A percentile compares a stretch with the other conserved stretches of the same genome.
phyloP scores from a whole-genome alignment of 441 rosid species.

The Erodium trifolium region DNA sequence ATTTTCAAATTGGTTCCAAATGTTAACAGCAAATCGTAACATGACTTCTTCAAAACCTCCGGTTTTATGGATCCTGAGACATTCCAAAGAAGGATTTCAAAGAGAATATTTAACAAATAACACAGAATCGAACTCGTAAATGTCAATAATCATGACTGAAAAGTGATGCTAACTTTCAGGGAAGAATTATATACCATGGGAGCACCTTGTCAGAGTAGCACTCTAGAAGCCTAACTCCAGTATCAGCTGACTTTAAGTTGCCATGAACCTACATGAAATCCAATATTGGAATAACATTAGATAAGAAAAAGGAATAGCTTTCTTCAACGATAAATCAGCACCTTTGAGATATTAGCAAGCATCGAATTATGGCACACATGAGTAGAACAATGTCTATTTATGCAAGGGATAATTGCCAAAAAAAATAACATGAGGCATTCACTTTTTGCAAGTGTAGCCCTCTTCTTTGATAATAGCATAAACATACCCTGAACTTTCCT shows the following conservation, averaged over 20 bases:
- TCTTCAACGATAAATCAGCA: too few species aligned
- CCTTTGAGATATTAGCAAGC: too few species aligned
- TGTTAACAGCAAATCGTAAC: constrained; percentile 43
- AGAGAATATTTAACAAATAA: not conserved
- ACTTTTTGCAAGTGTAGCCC: too few species aligned
- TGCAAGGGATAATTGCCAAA: too few species aligned
- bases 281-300: constrained; percentile 8
- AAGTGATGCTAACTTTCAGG: constrained; percentile 13
- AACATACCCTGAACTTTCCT: too few species aligned
- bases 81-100: constrained; percentile 9
- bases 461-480: too few species aligned
- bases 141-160: not conserved
- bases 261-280: constrained; percentile 45
- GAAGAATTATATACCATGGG: constrained; percentile 52
- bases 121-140: too few species aligned
- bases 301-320: not conserved
- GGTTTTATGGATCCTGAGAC: constrained; percentile 48
- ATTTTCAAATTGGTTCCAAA: constrained; percentile 62
- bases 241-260: constrained; percentile 38
- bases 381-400: too few species aligned
- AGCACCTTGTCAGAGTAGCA: constrained; percentile 61
- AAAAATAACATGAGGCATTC: too few species aligned
- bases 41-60: constrained; percentile 52
- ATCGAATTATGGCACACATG: too few species aligned
- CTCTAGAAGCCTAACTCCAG: constrained; percentile 52